Conservation (phyloP, 2,329 filamentous ascomycete genomes). For the Camillea tinctor region DNA sequence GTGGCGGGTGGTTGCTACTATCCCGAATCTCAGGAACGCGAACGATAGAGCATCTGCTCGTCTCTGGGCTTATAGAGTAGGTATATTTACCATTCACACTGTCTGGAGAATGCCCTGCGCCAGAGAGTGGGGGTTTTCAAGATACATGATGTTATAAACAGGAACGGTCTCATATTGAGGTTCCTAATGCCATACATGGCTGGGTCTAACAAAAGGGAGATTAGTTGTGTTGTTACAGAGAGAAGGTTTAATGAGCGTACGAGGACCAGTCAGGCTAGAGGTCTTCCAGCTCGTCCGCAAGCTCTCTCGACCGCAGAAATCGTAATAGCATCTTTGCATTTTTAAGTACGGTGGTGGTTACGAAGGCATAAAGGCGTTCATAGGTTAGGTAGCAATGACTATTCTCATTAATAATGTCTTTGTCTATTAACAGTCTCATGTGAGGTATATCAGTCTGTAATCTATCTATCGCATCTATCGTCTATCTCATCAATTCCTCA, state of each 20-base stretch:
- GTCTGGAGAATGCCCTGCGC: background rate
- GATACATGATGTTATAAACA: background rate
- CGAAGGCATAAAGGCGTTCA: background rate
- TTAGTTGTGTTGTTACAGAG: too few relatives aligned
- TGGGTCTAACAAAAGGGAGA: background rate
- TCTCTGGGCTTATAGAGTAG: too few relatives aligned
- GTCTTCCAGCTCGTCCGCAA: too few relatives aligned
- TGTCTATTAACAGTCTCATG: background rate
- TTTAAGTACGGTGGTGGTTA: background rate
- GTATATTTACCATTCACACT: background rate
- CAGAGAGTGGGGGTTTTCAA: background rate
- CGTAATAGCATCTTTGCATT: background rate
- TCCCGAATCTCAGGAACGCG: conserved; percentile 40
- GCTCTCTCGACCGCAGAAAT: background rate
- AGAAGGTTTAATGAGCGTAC: background rate
- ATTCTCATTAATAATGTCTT: background rate
- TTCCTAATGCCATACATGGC: background rate
- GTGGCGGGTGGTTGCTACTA: conserved; percentile 76
- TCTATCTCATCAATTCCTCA: background rate
- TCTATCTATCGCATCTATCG: background rate
- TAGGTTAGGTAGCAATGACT: background rate
- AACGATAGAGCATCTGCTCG: conserved; percentile 15
- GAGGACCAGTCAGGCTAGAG: background rate
- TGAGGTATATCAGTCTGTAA: background rate
- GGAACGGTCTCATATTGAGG: background rate